Conservation (phyloP, 78 protist species). For the Andalucia godoyi region DNA sequence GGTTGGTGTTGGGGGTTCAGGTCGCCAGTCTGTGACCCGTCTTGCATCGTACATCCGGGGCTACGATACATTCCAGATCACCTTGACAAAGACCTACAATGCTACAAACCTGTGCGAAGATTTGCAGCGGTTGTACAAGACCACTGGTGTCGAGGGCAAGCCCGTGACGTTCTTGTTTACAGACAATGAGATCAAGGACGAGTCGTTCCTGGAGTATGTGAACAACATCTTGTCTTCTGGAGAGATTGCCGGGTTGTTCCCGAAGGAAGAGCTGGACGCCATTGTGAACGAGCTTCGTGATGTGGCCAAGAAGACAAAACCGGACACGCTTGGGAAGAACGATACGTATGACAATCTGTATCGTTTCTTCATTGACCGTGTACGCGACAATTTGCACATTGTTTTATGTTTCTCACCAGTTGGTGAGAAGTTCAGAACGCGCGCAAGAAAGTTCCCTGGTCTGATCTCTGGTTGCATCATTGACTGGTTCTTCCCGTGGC, state of each 20-base stretch:
- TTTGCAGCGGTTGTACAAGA: conserved; percentile 50
- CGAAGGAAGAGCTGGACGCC: conserved; percentile 67
- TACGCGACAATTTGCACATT: conserved; percentile 62
- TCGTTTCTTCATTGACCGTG: conserved; percentile 61
- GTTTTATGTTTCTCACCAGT: conserved; percentile 83
- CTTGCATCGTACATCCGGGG: conserved; percentile 61
- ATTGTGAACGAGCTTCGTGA: conserved; percentile 43
- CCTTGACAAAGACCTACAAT: conserved; percentile 47
- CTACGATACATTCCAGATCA: conserved; percentile 28
- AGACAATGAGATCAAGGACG: conserved; percentile 76
- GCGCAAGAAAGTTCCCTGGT: conserved; percentile 73
- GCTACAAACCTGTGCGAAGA: conserved; percentile 58
- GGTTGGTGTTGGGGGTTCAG: conserved; percentile 81
- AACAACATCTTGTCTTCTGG: conserved; percentile 65
- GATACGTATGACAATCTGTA: conserved; percentile 54
- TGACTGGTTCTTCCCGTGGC: conserved; percentile 86
- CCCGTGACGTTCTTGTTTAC: conserved; percentile 57
- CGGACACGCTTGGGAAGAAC: conserved; percentile 6
- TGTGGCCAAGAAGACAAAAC: conserved; percentile 10
- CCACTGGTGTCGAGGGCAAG: conserved; percentile 43
- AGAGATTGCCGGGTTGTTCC: conserved; percentile 57
- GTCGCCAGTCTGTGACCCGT: conserved; percentile 68
- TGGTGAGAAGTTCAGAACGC: conserved; percentile 63
- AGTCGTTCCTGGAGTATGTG: conserved; percentile 73
- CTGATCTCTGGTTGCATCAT: conserved; percentile 56